Percentiles rank a stretch among this genome's conserved stretches.
phyloP scores from a whole-genome alignment of 352 stramenopile species.

The Aphanomyces invadans region DNA sequence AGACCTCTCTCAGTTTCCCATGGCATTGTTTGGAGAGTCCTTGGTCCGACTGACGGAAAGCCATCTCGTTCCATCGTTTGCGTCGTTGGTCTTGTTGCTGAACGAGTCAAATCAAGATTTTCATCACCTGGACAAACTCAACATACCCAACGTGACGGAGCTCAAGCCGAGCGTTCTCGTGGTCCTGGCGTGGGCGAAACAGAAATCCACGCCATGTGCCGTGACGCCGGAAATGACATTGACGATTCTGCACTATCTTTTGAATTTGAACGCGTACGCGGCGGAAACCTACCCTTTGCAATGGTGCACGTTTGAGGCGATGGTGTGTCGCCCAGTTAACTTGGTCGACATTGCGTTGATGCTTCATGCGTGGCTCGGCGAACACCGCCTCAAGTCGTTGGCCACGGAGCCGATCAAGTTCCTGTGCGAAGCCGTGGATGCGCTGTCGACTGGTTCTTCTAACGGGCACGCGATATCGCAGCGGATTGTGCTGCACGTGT shows the following conservation, averaged over 20 bases:
- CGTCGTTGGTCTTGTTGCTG: conserved; percentile 2
- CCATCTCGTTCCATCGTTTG: background rate
- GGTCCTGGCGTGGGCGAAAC: background rate
- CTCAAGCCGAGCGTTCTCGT: background rate
- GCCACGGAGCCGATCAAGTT: conserved; percentile 43
- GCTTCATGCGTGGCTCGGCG: background rate
- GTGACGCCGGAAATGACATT: background rate
- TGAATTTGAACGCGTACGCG: background rate
- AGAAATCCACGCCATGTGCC: background rate
- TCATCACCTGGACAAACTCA: background rate
- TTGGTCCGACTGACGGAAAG: background rate
- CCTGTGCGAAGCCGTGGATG: conserved; percentile 62
- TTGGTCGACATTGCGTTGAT: conserved; percentile 6
- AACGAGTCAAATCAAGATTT: background rate
- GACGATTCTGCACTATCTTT: background rate
- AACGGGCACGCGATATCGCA: background rate
- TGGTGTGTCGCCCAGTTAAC: background rate
- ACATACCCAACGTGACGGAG: background rate
- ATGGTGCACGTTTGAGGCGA: background rate
- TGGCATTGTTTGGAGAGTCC: conserved; percentile 2
- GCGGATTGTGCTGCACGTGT: conserved; percentile 1
- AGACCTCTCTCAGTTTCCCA: background rate
- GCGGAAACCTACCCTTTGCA: background rate
- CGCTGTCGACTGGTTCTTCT: conserved; percentile 26
- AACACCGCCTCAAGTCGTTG: conserved; percentile 1